Base-by-base conservation (phyloP, 2,329 filamentous ascomycete genomes). In the Elsinoe arachidis region DNA sequence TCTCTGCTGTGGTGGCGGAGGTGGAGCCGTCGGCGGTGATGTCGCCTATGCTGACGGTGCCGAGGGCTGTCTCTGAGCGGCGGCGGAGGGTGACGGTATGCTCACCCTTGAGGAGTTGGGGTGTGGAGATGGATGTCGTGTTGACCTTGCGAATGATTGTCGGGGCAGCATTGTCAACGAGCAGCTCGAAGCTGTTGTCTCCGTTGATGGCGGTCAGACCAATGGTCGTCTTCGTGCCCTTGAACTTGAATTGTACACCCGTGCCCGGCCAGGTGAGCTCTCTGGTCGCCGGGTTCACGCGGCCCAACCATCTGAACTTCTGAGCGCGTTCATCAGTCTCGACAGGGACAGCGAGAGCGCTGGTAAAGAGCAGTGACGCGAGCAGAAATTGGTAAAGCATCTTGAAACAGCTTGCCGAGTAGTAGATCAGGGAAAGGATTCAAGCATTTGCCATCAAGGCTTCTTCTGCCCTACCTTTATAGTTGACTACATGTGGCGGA, bases 191-290 rank as follows among this genome's bases (percentile, higher is more conserved):
- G 59, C 68, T 70, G 59, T 69, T 69, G 35, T 63, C 63, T 41
- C 72, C 72, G 21, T 61, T 60, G 6, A 65, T 62, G 5, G 69
- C 62, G 1, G 64, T 62, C 30, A 73, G 60, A 9, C 66, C 60
- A 49, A 76, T 71, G 35, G 63, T 69, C 10, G 73, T 74, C 0
- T 69, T 67, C 3, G 70, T 72, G 43, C 74, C 73, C 10, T 63
- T 69, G 60, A 76, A 76, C 1, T 65, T 67, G 57, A 76, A 75
- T 0, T 69, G 65, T 1, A 76, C 64, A 14, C 74, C 74, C 1
- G 73, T 74, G 41, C 70, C 72, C 0, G 74, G 71, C 74, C 74
- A 76, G n/a, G 71, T 75, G 17, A 76, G 65, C 62, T 75, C 70
- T 46, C 68, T 70, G 5, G 72, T 76, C 15, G 66, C 64, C 0